Conservation (phyloP, 2,329 filamentous ascomycete species). For the Ophiostoma sp. region DNA sequence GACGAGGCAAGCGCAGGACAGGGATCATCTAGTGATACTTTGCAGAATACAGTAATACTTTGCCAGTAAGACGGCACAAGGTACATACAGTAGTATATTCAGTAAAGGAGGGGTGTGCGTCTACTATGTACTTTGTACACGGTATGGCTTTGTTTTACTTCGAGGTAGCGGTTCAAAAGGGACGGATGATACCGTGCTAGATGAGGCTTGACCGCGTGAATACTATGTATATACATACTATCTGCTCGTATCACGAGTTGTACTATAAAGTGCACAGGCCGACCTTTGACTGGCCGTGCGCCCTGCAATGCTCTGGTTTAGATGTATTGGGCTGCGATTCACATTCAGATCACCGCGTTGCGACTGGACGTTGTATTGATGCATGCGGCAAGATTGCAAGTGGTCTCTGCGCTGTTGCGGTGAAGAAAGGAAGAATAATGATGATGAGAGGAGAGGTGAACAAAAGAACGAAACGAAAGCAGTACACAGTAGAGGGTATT, state of each 20-base stretch:
- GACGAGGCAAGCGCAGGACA: slow-evolving; percentile 26
- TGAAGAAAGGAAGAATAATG: background rate
- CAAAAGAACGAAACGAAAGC: background rate
- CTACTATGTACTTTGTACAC: background rate
- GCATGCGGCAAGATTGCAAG: background rate
- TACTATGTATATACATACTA: background rate
- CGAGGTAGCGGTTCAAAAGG: background rate
- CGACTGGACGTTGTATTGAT: background rate
- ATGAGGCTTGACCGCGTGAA: too few relatives aligned
- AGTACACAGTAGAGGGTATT: background rate
- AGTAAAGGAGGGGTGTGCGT: background rate
- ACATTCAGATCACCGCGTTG: background rate
- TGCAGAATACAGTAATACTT: background rate
- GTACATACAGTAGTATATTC: background rate
- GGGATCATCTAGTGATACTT: background rate
- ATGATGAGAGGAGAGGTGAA: background rate
- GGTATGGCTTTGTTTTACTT: background rate
- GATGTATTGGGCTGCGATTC: background rate
- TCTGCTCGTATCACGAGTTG: background rate
- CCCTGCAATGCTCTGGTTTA: background rate
- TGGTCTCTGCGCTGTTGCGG: background rate
- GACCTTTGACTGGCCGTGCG: background rate
- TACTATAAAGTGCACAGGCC: background rate
- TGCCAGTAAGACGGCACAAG: background rate
- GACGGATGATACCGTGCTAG: background rate